Percentiles rank a stretch among this genome's conserved stretches.
phyloP scores from a whole-genome alignment of 768 basidiomycete species.

The Melanogaster broomeanus region DNA sequence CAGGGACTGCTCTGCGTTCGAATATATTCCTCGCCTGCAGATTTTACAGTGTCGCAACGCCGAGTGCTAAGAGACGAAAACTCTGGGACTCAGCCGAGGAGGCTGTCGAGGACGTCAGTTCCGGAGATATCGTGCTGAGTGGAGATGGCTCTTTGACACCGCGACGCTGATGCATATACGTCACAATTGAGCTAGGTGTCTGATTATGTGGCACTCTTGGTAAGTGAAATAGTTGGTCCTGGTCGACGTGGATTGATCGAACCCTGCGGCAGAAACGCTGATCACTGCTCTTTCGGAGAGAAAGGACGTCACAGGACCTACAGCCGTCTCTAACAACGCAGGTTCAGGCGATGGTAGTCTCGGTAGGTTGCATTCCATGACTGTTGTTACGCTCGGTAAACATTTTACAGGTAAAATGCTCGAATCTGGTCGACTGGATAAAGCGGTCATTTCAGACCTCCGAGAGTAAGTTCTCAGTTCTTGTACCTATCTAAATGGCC shows the following conservation, averaged over 20 bases:
- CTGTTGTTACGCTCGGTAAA: background rate
- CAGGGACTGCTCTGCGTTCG: conserved; percentile 4
- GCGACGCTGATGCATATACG: background rate
- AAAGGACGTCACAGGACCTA: conserved; percentile 64
- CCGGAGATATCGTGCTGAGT: conserved; percentile 69
- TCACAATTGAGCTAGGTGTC: conserved; percentile 53
- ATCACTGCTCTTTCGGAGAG: conserved; percentile 71
- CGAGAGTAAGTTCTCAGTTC: conserved; percentile 54
- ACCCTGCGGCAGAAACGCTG: conserved; percentile 59
- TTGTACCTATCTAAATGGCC: background rate
- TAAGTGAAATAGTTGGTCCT: conserved; percentile 25
- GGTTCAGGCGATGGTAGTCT: conserved; percentile 66
- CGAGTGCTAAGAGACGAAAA: conserved; percentile 42
- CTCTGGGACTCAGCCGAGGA: conserved; percentile 75
- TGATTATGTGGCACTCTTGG: conserved; percentile 84
- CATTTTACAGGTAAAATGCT: conserved; percentile 58
- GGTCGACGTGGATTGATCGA: background rate
- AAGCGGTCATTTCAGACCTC: conserved; percentile 82
- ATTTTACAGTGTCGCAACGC: conserved; percentile 4
- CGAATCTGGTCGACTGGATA: conserved; percentile 69
- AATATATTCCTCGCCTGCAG: conserved; percentile 1
- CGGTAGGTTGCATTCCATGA: conserved; percentile 37
- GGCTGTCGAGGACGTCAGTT: conserved; percentile 77
- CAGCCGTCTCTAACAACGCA: conserved; percentile 85
- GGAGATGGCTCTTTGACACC: conserved; percentile 62